phyloP scores from a whole-genome alignment of 768 basidiomycete species.

The Neoboletus subvelutipes region DNA sequence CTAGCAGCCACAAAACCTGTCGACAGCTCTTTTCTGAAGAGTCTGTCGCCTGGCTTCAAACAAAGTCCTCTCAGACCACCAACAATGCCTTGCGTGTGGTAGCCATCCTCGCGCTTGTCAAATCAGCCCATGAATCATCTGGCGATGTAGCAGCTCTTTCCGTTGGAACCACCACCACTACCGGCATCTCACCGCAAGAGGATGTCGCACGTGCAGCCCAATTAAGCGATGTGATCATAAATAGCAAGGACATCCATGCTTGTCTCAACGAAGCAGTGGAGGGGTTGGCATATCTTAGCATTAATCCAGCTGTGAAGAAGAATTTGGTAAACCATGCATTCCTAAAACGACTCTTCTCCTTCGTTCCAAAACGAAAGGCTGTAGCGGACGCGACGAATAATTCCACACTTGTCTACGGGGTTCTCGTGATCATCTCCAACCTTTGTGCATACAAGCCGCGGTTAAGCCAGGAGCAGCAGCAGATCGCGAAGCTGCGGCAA shows the following conservation, averaged over 20 bases:
- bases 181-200: constrained; percentile 13
- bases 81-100: constrained; percentile 54
- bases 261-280: constrained; percentile 70
- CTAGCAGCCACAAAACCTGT: constrained; percentile 71
- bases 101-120: constrained; percentile 74
- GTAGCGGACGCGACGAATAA: constrained; percentile 32
- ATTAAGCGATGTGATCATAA: constrained; percentile 57
- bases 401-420: constrained; percentile 69
- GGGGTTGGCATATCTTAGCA: constrained; percentile 80
- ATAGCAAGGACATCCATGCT: constrained; percentile 35
- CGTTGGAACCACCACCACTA: constrained; percentile 10
- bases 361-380: constrained; percentile 52
- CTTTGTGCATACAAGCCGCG: constrained; percentile 68
- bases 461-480: constrained; percentile 76
- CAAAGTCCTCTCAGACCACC: constrained; percentile 47
- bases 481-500: constrained; percentile 73
- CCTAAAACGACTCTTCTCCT: constrained; percentile 54
- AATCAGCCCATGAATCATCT: constrained; percentile 61
- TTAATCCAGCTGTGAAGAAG: constrained; percentile 62
- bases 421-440: constrained; percentile 74
- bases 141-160: constrained; percentile 38
- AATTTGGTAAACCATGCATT: constrained; percentile 56
- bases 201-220: constrained; percentile 49
- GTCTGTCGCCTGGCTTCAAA: constrained; percentile 65
- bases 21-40: constrained; percentile 59